Evolutionary conservation across 2,329 filamentous ascomycete genomes (phyloP).

Genomic region (Aschersonia sp.): DNA sequence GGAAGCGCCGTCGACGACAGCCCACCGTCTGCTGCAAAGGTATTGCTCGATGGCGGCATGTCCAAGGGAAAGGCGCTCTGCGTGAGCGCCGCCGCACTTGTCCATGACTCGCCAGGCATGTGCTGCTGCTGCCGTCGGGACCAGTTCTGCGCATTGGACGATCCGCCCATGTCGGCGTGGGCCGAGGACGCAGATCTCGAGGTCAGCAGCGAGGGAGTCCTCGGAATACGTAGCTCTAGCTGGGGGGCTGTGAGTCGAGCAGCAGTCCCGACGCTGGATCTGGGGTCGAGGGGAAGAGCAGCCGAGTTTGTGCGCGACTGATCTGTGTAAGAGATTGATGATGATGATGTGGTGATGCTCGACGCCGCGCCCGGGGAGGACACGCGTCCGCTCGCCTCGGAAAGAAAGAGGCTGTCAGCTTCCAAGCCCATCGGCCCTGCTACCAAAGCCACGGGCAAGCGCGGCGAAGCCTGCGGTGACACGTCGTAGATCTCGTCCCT

Average conservation of each 20-base stretch:
- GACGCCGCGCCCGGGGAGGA: background rate
- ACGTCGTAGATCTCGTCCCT: conserved; percentile 29
- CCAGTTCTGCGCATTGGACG: conserved; percentile 30
- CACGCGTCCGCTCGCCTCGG: conserved; percentile 5
- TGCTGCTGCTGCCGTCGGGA: conserved; percentile 18
- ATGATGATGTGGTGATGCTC: background rate
- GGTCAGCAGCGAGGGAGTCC: conserved; percentile 6
- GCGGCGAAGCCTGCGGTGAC: conserved; percentile 29
- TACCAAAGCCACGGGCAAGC: conserved; percentile 3
- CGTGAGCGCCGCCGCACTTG: conserved; percentile 5
- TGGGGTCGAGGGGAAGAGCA: background rate
- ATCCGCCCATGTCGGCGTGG: conserved; percentile 11
- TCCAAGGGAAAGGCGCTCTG: conserved; percentile 24
- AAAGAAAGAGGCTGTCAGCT: conserved; percentile 4
- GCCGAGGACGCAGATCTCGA: conserved; percentile 3
- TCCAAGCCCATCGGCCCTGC: conserved; percentile 1
- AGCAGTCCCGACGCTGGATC: background rate
- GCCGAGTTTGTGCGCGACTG: background rate
- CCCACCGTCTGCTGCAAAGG: conserved; percentile 13
- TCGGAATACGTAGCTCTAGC: conserved; percentile 16
- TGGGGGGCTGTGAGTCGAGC: conserved; percentile 1
- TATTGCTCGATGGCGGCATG: conserved; percentile 19
- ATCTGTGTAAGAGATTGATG: background rate
- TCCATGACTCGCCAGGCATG: conserved; percentile 7
- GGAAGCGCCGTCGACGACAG: conserved; percentile 19